Evolutionary conservation across 2,329 filamentous ascomycete species (phyloP), one percentile per base, ranked within the genome.

Genomic region (Diaporthe sp.): DNA sequence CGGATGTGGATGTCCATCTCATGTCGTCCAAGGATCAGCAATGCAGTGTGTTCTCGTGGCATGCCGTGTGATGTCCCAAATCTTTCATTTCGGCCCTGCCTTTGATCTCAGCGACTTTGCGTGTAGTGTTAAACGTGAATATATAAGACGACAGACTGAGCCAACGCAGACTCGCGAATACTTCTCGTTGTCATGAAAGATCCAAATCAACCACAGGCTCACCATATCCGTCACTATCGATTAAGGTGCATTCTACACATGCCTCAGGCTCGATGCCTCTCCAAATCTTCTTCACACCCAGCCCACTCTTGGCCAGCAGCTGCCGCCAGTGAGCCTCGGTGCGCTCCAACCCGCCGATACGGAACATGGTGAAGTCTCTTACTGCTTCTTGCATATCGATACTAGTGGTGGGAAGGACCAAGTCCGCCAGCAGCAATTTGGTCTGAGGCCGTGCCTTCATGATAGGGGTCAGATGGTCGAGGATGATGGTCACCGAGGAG

Each of bases 331-430:
- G 56, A n/a, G 12, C 17, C 35, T 61, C 69, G 9, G 69, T 71
- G 10, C 69, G 53, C 69, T 71, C 69, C 32, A 63, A n/a, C 5
- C 69, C 69, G 1, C 69, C 69, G 15, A 71, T 53, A n/a, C 55
- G 69, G 30, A 71, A 71, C 69, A 71, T 53, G 8, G 69, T 71
- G 7, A 71, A 71, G 35, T 71, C 69, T 39, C 69, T 51, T 5
- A 71, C 58, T 2, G 69, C 69, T 8, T 71, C 69, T 19, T 71
- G 69, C 69, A 71, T 71, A 1, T 25, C 56, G 2, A 61, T 13
- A 12, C 47, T 19, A 6, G 42, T 32, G 32, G 35, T 27, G 5
- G 69, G 35, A 9, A 71, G 32, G 9, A 71, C 56, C 44, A 71
- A 25, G 19, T 71, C 69, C 17, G 56, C 56, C 44, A 71, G 55